These are phyloP conservation scores for Monilinia laxa DNA, from an alignment of 2,329 filamentous ascomycete species.

Conservation along the genomic window DNA sequence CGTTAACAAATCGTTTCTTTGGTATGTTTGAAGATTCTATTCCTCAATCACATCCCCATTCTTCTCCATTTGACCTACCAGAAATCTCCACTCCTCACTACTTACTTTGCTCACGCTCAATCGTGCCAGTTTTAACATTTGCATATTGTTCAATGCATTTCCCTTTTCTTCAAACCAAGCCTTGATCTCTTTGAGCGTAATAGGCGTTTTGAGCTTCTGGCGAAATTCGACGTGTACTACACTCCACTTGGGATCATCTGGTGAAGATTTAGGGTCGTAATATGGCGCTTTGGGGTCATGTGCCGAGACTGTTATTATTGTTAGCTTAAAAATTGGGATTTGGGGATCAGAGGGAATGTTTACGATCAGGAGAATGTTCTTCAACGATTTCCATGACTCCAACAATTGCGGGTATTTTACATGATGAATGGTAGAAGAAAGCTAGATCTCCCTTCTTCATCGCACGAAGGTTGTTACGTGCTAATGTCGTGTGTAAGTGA, in stretches of 20 bases:
- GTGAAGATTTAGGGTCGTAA: conserved; percentile 74
- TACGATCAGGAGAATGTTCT: conserved; percentile 78
- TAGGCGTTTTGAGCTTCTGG: conserved; percentile 71
- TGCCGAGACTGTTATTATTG: conserved; percentile 47
- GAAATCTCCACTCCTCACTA: conserved; percentile 56
- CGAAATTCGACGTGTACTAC: conserved; percentile 87
- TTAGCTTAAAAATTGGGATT: background rate
- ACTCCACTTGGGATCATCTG: conserved; percentile 75
- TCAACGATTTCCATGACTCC: conserved; percentile 86
- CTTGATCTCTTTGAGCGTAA: conserved; percentile 71
- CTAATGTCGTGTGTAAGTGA: conserved; percentile 45
- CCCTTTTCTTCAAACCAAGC: conserved; percentile 56
- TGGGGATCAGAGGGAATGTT: conserved; percentile 11
- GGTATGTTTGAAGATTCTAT: background rate
- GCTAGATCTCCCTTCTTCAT: conserved; percentile 92
- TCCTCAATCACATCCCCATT: conserved; percentile 24
- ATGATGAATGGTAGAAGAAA: conserved; percentile 97
- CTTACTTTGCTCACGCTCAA: conserved; percentile 76
- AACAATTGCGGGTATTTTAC: conserved; percentile 82
- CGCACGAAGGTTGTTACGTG: conserved; percentile 82
- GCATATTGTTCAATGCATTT: conserved; percentile 67
- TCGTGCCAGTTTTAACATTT: conserved; percentile 78
- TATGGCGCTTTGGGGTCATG: conserved; percentile 74
- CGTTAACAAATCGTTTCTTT: background rate
- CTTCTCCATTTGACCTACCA: conserved; percentile 21